Percentiles rank a stretch among this genome's conserved stretches.
Conservation (phyloP, 225 moss, liverwort and hornwort genomes). For the Bryoerythrophyllum caledonicum region DNA sequence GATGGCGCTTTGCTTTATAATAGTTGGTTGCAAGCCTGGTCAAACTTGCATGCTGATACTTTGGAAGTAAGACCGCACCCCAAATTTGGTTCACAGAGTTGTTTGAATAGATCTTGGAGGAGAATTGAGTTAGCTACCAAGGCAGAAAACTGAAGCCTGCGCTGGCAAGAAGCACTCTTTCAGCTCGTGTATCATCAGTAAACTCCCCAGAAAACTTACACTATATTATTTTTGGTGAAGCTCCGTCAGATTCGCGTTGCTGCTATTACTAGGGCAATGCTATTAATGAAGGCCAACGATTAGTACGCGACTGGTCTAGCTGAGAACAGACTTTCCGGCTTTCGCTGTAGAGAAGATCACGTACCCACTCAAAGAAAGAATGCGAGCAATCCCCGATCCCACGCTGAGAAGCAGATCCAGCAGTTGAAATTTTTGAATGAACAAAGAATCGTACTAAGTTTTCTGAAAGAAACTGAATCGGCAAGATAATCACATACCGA, state of each 20-base stretch:
- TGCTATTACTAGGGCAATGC: constrained; percentile 7
- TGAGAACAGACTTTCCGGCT: constrained; percentile 13
- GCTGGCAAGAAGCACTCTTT: constrained; percentile 14
- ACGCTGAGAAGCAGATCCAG: constrained; percentile 17
- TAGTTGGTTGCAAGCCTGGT: constrained; percentile 3
- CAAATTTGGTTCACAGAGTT: neutral
- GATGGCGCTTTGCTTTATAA: constrained; percentile 7
- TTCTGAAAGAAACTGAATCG: neutral
- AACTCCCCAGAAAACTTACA: constrained; percentile 15
- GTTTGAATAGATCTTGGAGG: constrained; percentile 2
- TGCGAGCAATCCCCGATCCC: constrained; percentile 23
- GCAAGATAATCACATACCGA: neutral
- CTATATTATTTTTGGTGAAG: constrained; percentile 1
- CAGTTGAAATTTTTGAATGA: constrained; percentile 4
- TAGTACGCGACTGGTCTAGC: constrained; percentile 18
- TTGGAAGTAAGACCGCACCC: neutral
- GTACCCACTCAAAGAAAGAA: constrained; percentile 27
- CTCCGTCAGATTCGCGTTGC: constrained; percentile 14
- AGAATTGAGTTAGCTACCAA: neutral
- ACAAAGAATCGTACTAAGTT: neutral
- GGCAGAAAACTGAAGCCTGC: constrained; percentile 10
- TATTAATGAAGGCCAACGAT: constrained; percentile 20
- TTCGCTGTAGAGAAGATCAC: constrained; percentile 30
- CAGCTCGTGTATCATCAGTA: constrained; percentile 2
- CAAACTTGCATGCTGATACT: constrained; percentile 26